phyloP scores from a whole-genome alignment of 2,329 filamentous ascomycete species.

The Claviceps purpurea region DNA sequence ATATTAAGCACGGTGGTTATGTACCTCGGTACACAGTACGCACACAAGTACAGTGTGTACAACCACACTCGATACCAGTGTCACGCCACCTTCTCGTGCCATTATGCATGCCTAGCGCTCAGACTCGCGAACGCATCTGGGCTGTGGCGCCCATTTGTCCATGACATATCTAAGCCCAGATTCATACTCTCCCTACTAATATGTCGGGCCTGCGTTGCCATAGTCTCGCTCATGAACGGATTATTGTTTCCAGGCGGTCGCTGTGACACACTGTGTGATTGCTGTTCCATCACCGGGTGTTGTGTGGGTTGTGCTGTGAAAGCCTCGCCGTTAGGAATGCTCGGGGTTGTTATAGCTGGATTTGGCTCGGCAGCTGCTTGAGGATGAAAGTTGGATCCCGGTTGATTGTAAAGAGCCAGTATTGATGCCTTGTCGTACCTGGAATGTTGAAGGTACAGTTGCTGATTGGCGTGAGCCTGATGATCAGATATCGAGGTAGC shows the following conservation, averaged over 20 bases:
- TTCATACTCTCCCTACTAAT: slow-evolving; percentile 59
- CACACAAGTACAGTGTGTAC: not conserved
- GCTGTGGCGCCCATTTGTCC: slow-evolving; percentile 59
- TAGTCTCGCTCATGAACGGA: slow-evolving; percentile 35
- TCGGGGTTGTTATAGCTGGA: slow-evolving; percentile 15
- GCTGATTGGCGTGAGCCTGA: slow-evolving; percentile 16
- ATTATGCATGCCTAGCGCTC: slow-evolving; percentile 44
- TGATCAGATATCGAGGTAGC: slow-evolving; percentile 11
- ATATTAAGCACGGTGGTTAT: not conserved
- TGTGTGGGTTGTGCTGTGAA: slow-evolving; percentile 13
- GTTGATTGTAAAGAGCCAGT: slow-evolving; percentile 58
- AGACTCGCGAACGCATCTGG: slow-evolving; percentile 69
- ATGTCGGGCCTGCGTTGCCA: slow-evolving; percentile 12
- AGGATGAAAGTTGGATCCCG: slow-evolving; percentile 34
- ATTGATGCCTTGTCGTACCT: slow-evolving; percentile 61
- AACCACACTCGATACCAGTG: not conserved
- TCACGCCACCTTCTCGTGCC: not conserved
- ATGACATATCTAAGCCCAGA: slow-evolving; percentile 49
- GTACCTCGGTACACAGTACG: not conserved
- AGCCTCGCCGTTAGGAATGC: slow-evolving; percentile 17
- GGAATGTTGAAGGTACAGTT: slow-evolving; percentile 27
- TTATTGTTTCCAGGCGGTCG: slow-evolving; percentile 36
- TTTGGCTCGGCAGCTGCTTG: slow-evolving; percentile 17
- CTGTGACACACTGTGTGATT: slow-evolving; percentile 18
- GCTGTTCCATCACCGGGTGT: slow-evolving; percentile 15